Evolutionary conservation across 352 stramenopile species (phyloP), one percentile per base, ranked within the genome.

Genomic region (Plasmopara viticola): DNA sequence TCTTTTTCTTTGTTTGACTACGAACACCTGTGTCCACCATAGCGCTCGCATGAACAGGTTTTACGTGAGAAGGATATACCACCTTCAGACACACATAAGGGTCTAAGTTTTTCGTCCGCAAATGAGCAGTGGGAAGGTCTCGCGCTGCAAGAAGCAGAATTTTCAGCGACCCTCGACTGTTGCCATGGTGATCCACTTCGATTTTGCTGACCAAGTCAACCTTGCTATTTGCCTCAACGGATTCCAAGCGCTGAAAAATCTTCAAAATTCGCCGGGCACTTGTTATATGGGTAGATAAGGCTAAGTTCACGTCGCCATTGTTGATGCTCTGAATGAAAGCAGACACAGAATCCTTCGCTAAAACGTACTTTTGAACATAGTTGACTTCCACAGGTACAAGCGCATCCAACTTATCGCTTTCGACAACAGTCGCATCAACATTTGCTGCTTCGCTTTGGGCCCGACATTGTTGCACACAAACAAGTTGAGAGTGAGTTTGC

Each of bases 31-130:
- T 59, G n/a, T 28, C 62, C 1, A 33, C 20, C 2, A 51, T 39
- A 7, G 53, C 35, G 28, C 37, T 64, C 15, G 17, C 29, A 15
- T 40, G 38, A n/a, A 39, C 39, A 15, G 60, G 41, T 31, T 67
- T 8, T 34, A 38, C 62, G 29, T 63, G 73, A 10, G 31, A 56
- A 14, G 74, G 72, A 48, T 86, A 88, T 2, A 87, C 64, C n/a
- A 89, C 58, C 46, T 86, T 72, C 2, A 89, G 20, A 25, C 58
- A 65, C 15, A 87, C 78, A 51, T 86, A 87, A 13, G 78, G 75
- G 43, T 89, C 78, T 29, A 87, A 44, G 43, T 84, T 89, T 59
- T 89, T 87, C 4, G 76, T 87, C 5, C 74, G 50, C 13, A 89
- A 62, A 48, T 89, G 78, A 4, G 68, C 45, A 7, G 71, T 87